phyloP scores from a whole-genome alignment of 2,329 filamentous ascomycete genomes.

The Macroventuria anomochaeta region DNA sequence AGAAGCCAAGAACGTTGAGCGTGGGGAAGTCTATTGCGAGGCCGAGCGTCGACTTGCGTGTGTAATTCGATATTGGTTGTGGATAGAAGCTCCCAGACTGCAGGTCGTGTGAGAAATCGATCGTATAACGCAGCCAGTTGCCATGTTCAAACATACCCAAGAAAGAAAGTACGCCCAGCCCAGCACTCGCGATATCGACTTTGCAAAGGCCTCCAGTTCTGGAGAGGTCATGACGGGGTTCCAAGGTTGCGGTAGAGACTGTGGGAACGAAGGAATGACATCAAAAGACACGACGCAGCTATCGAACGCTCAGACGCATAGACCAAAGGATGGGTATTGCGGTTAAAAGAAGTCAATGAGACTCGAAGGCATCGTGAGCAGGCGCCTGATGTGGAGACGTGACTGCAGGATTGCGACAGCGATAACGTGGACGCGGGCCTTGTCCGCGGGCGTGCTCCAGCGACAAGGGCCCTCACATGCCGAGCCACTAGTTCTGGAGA shows the following conservation, averaged over 20 bases:
- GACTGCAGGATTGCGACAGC: constrained; percentile 20
- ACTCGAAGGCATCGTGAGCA: constrained; percentile 16
- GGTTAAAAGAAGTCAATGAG: constrained; percentile 14
- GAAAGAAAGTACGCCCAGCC: constrained; percentile 48
- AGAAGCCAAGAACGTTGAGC: constrained; percentile 75
- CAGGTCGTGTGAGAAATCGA: neutral
- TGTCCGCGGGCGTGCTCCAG: constrained; percentile 1
- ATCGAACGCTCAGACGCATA: constrained; percentile 4
- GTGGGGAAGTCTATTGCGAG: constrained; percentile 88
- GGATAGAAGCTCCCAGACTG: constrained; percentile 72
- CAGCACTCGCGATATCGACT: constrained; percentile 43
- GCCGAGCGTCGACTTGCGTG: constrained; percentile 77
- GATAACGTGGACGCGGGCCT: constrained; percentile 7
- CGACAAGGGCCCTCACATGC: neutral
- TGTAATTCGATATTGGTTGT: constrained; percentile 81
- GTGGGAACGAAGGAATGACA: constrained; percentile 9
- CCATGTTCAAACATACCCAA: constrained; percentile 29
- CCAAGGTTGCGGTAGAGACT: constrained; percentile 4
- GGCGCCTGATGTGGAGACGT: constrained; percentile 28
- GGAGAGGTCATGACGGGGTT: constrained; percentile 26
- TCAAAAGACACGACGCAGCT: constrained; percentile 6
- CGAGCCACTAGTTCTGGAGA: constrained; percentile 6
- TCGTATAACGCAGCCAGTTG: neutral
- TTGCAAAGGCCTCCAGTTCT: constrained; percentile 39
- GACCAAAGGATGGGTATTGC: neutral